Base-by-base conservation (phyloP, 2,329 filamentous ascomycete genomes). In the Claviceps quebecensis region DNA sequence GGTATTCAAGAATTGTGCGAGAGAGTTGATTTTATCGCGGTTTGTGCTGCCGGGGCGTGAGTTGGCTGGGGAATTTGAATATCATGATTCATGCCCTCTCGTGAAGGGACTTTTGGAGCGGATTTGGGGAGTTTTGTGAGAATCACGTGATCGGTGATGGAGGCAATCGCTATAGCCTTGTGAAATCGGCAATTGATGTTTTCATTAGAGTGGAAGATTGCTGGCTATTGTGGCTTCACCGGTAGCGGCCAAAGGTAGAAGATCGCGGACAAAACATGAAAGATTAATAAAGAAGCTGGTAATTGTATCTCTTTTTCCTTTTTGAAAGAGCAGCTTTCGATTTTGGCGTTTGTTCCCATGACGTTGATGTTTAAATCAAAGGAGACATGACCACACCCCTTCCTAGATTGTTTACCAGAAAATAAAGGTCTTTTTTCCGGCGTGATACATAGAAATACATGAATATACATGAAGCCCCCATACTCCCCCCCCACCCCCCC, bases 391-490 rank as follows among this genome's bases (percentile, higher is more conserved):
- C 29, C 4, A 34, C 4, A 34, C 29, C 29, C 29, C 9, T 34
- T 11, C 9, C 29, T 11, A 34, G 29, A 34, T 34, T 34, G 29
- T 34, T 34, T 11, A 11, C 29, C 9, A 11, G 3, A 34, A 4
- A 34, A 34, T 34, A 11, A 34, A 34, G 3, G 29, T 34, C 29
- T 11, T 43, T 22, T 22, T 43, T 4, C 6, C 23, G 4, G 45
- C n/a, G 56, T 59, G 53, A 56, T 58, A 62, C 56, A 58, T 64
- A 63, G 53, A 60, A 64, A 61, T 65, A 67, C 62, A 65, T 53
- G 53, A 55, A 58, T 56, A 63, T 63, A 57, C 64, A 67, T 59
- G 63, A 55, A 47, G 17, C 17, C 22, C n/a, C 23, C 26, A 40
- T 43, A 34, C 47, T n/a, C 17, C 29, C n/a, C 23, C 26, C 39